A percentile compares a stretch with the other conserved stretches of the same genome.
Conservation (phyloP, 768 basidiomycete genomes). For the Tremella fuciformis region DNA sequence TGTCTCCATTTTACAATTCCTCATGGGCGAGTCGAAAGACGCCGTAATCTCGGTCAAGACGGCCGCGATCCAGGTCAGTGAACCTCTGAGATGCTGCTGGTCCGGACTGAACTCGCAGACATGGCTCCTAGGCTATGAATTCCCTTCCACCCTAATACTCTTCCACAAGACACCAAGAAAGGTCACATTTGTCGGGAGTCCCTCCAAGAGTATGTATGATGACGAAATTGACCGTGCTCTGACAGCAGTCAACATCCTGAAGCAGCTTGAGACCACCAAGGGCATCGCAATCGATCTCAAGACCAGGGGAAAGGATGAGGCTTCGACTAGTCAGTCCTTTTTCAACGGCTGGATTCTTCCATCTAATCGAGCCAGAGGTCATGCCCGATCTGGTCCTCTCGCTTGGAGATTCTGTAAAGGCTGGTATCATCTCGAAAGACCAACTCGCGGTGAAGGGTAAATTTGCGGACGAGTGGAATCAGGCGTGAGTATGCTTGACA, state of each 20-base stretch:
- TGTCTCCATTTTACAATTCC: conserved; percentile 48
- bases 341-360: background rate
- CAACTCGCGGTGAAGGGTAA: conserved; percentile 67
- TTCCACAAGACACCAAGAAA: conserved; percentile 62
- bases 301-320: conserved; percentile 52
- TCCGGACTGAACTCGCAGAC: conserved; percentile 59
- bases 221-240: background rate
- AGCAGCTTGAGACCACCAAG: conserved; percentile 63
- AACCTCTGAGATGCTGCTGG: background rate
- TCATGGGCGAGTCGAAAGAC: conserved; percentile 64
- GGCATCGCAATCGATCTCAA: conserved; percentile 70
- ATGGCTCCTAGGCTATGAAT: conserved; percentile 95
- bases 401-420: conserved; percentile 45
- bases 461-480: conserved; percentile 80
- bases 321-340: conserved; percentile 21
- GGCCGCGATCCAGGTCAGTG: conserved; percentile 77
- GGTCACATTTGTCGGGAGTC: conserved; percentile 76
- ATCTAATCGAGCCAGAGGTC: conserved; percentile 57
- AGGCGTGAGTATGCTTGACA: conserved; percentile 49
- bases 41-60: conserved; percentile 80
- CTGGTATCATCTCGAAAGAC: conserved; percentile 79
- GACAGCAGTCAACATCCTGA: conserved; percentile 72
- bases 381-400: conserved; percentile 64
- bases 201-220: conserved; percentile 69
- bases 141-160: conserved; percentile 86